A percentile compares a stretch with the other conserved stretches of the same genome.
Evolutionary conservation across 441 rosid species (phyloP).

Genomic region (Populus trichocarpa): DNA sequence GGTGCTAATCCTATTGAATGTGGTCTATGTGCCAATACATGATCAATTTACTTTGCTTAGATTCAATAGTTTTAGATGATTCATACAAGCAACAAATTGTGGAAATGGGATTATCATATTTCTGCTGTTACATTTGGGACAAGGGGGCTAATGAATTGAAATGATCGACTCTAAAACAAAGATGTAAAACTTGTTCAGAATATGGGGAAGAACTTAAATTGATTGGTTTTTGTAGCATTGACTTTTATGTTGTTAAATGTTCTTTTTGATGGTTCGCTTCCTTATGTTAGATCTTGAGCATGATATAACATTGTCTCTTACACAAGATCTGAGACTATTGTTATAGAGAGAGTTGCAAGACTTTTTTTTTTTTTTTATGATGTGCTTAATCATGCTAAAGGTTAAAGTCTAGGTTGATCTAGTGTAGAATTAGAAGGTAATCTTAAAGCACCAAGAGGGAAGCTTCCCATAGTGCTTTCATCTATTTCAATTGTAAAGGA

Average conservation of each 20-base stretch:
- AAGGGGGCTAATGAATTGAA: neutral
- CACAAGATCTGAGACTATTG: too few species aligned
- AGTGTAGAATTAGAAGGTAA: too few species aligned
- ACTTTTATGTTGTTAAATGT: too few species aligned
- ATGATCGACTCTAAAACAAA: neutral
- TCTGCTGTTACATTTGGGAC: neutral
- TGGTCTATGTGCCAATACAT: neutral
- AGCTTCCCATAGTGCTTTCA: too few species aligned
- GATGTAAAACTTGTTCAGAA: neutral
- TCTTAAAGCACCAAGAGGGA: too few species aligned
- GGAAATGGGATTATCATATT: neutral
- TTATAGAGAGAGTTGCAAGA: too few species aligned
- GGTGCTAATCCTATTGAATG: neutral
- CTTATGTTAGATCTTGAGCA: neutral
- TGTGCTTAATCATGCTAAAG: neutral
- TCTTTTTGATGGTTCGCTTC: neutral
- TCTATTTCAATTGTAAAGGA: too few species aligned
- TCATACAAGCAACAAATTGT: neutral
- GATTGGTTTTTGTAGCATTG: neutral
- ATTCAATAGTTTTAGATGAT: neutral
- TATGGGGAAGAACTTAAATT: neutral
- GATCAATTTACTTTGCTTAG: neutral
- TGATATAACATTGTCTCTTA: neutral
- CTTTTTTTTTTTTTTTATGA: too few species aligned
- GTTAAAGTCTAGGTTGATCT: too few species aligned